Percentiles rank a stretch among this genome's conserved stretches.
These are phyloP conservation scores for Phytophthora kernoviae DNA, from an alignment of 352 stramenopile genomes.

Conservation along the genomic window DNA sequence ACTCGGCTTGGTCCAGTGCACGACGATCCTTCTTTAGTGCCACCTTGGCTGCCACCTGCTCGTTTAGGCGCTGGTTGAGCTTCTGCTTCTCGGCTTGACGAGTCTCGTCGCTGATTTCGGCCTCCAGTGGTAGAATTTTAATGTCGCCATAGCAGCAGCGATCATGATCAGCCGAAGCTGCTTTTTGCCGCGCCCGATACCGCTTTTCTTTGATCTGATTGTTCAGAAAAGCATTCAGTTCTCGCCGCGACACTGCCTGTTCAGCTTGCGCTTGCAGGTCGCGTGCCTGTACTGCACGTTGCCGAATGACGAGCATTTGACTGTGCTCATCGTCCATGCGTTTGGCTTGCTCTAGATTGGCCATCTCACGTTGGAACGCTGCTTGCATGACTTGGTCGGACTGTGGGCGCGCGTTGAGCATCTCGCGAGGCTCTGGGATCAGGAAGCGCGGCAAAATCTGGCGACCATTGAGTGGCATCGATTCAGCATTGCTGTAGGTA, in stretches of 20 bases:
- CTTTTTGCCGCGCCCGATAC: slow-evolving; percentile 13
- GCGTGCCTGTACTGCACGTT: slow-evolving; percentile 42
- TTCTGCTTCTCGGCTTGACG: slow-evolving; percentile 45
- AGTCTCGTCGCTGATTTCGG: slow-evolving; percentile 29
- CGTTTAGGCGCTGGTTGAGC: slow-evolving; percentile 45
- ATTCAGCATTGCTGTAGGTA: slow-evolving; percentile 9
- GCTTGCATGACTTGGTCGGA: slow-evolving; percentile 35
- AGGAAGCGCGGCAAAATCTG: slow-evolving; percentile 63
- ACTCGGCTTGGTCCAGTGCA: slow-evolving; percentile 58
- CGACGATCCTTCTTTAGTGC: slow-evolving; percentile 40
- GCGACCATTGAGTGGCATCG: slow-evolving; percentile 1
- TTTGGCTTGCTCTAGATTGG: slow-evolving; percentile 23
- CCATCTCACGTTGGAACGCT: slow-evolving; percentile 38
- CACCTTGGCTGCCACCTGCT: slow-evolving; percentile 53
- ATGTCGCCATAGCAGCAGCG: slow-evolving; percentile 18
- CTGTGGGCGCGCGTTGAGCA: slow-evolving; percentile 19
- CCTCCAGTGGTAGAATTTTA: slow-evolving; percentile 53
- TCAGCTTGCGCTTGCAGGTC: slow-evolving; percentile 50
- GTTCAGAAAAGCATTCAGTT: slow-evolving; percentile 58
- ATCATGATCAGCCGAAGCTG: slow-evolving; percentile 4
- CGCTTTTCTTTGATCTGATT: slow-evolving; percentile 55
- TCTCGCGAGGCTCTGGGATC: slow-evolving; percentile 30
- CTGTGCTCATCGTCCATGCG: slow-evolving; percentile 19
- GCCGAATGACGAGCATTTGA: slow-evolving; percentile 17
- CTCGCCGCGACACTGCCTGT: slow-evolving; percentile 37